A percentile compares a stretch with the other conserved stretches of the same genome.
Evolutionary conservation across 768 basidiomycete genomes (phyloP).

Genomic region (Kwoniella shandongensis): DNA sequence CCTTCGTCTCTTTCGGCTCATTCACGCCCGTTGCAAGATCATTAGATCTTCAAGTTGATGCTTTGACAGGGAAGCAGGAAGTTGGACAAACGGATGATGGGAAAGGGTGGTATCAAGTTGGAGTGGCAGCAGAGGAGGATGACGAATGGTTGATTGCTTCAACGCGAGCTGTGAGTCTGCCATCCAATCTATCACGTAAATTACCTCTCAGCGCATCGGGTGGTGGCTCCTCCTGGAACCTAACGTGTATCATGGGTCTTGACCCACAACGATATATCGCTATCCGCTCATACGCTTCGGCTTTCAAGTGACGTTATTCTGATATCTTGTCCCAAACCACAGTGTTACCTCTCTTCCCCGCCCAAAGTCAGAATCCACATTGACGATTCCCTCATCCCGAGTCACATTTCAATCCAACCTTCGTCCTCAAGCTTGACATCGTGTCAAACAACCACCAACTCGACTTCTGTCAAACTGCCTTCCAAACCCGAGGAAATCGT

Average conservation of each 20-base stretch:
- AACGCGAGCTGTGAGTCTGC: constrained; percentile 26
- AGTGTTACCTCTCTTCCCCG: constrained; percentile 13
- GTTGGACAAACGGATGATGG: constrained; percentile 7
- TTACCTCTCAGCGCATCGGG: too few relatives aligned
- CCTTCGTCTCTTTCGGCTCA: constrained; percentile 7
- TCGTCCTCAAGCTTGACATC: neutral
- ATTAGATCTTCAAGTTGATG: neutral
- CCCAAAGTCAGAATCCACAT: constrained; percentile 5
- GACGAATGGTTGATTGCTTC: constrained; percentile 28
- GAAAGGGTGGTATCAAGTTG: constrained; percentile 41
- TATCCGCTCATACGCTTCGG: too few relatives aligned
- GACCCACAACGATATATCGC: too few relatives aligned
- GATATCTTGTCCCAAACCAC: constrained; percentile 1
- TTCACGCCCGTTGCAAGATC: neutral
- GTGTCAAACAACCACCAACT: neutral
- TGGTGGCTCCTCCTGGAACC: too few relatives aligned
- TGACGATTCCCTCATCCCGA: neutral
- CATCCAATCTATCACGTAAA: neutral
- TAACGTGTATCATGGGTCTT: too few relatives aligned
- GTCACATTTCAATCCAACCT: neutral
- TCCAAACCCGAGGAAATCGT: neutral
- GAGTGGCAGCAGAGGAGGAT: constrained; percentile 11
- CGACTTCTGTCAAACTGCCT: neutral
- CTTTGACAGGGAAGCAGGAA: neutral
- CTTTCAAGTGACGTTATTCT: too few relatives aligned